These are phyloP conservation scores for Psidium guajava DNA, from an alignment of 345 rosid genomes.

Conservation along the genomic window DNA sequence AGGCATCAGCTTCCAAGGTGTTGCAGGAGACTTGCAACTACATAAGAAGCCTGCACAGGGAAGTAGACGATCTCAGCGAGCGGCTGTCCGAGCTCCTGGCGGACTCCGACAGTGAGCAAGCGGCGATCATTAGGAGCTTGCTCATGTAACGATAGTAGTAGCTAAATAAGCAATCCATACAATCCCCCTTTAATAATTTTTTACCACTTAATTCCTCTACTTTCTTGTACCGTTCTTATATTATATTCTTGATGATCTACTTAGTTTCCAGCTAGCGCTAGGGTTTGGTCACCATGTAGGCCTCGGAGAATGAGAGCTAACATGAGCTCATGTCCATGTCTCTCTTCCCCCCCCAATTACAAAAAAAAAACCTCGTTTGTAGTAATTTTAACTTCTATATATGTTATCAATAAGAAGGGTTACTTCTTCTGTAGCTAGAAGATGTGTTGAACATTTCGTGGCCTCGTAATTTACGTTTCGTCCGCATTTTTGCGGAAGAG, in stretches of 20 bases:
- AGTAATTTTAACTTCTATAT: not conserved
- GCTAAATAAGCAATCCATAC: slow-evolving; percentile 12
- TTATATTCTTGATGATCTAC: not conserved
- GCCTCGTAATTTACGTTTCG: not conserved
- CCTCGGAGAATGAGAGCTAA: not conserved
- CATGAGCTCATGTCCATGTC: not conserved
- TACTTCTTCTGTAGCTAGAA: not conserved
- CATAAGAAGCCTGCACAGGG: slow-evolving; percentile 83
- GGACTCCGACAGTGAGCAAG: slow-evolving; percentile 59
- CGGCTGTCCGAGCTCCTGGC: slow-evolving; percentile 77
- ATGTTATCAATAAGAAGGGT: not conserved
- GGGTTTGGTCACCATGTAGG: not conserved
- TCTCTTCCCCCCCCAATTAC: not conserved
- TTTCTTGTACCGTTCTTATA: not conserved
- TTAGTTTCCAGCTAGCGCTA: not conserved
- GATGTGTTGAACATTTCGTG: not conserved
- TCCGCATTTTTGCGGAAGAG: not conserved
- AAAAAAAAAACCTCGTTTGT: not conserved
- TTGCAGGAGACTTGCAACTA: slow-evolving; percentile 97
- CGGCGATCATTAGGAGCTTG: slow-evolving; percentile 84
- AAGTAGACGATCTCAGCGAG: slow-evolving; percentile 87
- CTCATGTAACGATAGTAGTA: slow-evolving; percentile 34
- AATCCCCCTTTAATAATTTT: slow-evolving; percentile 1
- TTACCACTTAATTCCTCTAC: not conserved
- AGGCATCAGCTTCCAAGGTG: slow-evolving; percentile 93